Conservation (phyloP, 352 stramenopile genomes). For the Globisporangium camurandrum region DNA sequence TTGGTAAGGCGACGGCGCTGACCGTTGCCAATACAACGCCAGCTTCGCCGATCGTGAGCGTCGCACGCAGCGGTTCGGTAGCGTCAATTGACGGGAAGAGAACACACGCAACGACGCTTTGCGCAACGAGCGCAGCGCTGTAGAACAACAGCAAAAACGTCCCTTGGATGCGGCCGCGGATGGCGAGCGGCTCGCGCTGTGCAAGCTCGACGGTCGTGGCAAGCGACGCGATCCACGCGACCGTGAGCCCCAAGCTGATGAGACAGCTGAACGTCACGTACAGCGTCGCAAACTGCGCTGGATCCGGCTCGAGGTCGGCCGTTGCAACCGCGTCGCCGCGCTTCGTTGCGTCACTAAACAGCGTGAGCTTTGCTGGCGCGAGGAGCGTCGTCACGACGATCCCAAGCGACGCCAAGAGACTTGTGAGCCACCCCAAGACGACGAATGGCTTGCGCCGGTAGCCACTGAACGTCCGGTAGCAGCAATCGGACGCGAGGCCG, state of each 20-base stretch:
- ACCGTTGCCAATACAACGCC: conserved; percentile 13
- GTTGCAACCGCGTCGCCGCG: conserved; percentile 9
- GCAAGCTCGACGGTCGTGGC: conserved; percentile 41
- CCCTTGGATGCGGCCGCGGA: conserved; percentile 37
- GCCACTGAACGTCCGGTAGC: conserved; percentile 16
- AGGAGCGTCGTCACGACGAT: conserved; percentile 14
- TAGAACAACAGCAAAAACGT: conserved; percentile 41
- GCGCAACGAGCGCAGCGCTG: conserved; percentile 14
- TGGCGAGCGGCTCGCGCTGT: conserved; percentile 37
- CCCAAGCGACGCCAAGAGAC: conserved; percentile 16
- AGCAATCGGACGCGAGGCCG: conserved; percentile 78
- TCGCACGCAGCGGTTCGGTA: conserved; percentile 10
- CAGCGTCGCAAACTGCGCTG: conserved; percentile 13
- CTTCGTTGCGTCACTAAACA: conserved; percentile 10
- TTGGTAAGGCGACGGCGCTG: conserved; percentile 23
- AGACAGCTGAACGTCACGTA: conserved; percentile 28
- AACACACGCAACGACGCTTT: conserved; percentile 21
- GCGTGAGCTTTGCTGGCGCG: conserved; percentile 8
- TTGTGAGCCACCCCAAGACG: conserved; percentile 52
- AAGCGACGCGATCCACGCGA: conserved; percentile 33
- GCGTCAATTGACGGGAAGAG: conserved; percentile 15
- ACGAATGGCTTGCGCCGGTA: conserved; percentile 86
- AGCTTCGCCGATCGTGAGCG: conserved; percentile 15
- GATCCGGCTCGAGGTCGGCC: conserved; percentile 10
- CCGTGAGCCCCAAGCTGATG: conserved; percentile 22